Evolutionary conservation across 345 rosid genomes (phyloP).

Genomic region (Raphanus sativus): DNA sequence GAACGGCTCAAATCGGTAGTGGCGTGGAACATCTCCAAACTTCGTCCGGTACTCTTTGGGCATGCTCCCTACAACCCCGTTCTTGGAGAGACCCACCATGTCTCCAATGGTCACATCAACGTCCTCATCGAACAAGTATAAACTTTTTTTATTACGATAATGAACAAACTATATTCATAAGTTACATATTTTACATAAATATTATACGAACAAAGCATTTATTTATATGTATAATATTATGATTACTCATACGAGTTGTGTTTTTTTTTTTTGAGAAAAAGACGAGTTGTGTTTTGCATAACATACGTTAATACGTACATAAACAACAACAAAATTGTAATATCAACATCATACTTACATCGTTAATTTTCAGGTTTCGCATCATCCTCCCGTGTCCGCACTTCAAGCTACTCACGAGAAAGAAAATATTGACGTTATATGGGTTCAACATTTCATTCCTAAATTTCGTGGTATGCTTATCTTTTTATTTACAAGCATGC

Average conservation of each 20-base stretch:
- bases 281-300: neutral
- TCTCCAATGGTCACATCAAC: constrained; percentile 63
- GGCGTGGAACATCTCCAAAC: constrained; percentile 66
- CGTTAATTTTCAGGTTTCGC: constrained; percentile 50
- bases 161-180: neutral
- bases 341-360: neutral
- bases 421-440: constrained; percentile 55
- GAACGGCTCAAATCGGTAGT: constrained; percentile 62
- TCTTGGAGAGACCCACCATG: constrained; percentile 98
- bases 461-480: constrained; percentile 57
- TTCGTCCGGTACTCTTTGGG: constrained; percentile 62
- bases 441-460: constrained; percentile 61
- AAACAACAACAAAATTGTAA: neutral
- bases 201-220: neutral
- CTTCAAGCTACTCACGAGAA: constrained; percentile 77
- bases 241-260: too few relatives aligned
- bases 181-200: neutral
- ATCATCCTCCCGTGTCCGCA: constrained; percentile 83
- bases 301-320: neutral
- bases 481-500: neutral
- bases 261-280: too few relatives aligned
- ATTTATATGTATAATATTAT: too few relatives aligned
- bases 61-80: constrained; percentile 75
- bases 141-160: neutral
- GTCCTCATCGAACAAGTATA: constrained; percentile 75